Base-by-base conservation (phyloP, 2,329 filamentous ascomycete genomes). In the Penicillium sp. region DNA sequence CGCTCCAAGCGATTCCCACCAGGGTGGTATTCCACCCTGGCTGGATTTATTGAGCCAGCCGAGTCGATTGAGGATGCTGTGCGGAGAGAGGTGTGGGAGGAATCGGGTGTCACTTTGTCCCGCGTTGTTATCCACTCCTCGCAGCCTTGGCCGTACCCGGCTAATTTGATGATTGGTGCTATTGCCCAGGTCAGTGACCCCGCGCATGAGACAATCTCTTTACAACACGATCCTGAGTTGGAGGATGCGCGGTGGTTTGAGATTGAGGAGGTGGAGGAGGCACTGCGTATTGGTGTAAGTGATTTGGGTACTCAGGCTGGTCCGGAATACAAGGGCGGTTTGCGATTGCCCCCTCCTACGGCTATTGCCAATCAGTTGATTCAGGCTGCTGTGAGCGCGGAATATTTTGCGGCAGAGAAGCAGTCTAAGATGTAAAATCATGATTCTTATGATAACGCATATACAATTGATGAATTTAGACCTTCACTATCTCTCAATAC, bases 361-460 rank as follows among this genome's bases (percentile, higher is more conserved):
- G 93, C 94, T 1, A 97, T 99, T 82, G 94, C 94, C 17, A 90
- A 97, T 74, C 89, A 93, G 72, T 77, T 97, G 70, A 86, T 99
- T 66, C 82, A 81, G 52, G 91, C 92, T 1, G 91, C 96, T 15
- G 84, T 88, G 0, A 85, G 87, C 50, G 70, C 70, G 53, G 91
- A 91, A 0, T 94, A 90, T 72, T 78, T 90, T 59, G 81, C 80
- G 12, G 80, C 78, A 2, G 76, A 59, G 15, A 88, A 85, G 73
- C 83, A 83, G 10, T 84, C 74, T 49, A 77, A 72, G 67, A 75
- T 75, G 62, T 78, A 33, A 27, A 57, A 19, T 19, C 6, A 3
- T 31, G 31, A 4, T 29, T 27, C 8, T 25, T 3, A n/a, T 52
- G 23, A 38, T 36, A 4, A 29, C 6, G 13, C 21, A 42, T 48